phyloP scores from a whole-genome alignment of 2,329 filamentous ascomycete species.

The Cladosporium sp. region DNA sequence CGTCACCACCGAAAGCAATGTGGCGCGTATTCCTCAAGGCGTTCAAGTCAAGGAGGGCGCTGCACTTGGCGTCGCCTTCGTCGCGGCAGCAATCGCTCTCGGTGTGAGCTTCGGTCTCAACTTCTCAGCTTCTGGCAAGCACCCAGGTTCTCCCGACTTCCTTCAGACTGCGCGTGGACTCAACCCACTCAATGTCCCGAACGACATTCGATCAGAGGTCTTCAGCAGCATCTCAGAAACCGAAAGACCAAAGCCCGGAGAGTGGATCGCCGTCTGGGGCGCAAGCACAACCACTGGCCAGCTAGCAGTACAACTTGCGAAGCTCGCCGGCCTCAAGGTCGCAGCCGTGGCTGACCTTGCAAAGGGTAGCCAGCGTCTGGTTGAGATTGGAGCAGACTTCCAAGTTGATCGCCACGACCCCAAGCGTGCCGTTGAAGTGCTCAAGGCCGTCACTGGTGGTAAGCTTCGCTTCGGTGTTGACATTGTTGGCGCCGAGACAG shows the following conservation, averaged over 20 bases:
- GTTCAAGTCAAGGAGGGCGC: constrained; percentile 60
- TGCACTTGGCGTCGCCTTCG: constrained; percentile 70
- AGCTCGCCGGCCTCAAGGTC: constrained; percentile 65
- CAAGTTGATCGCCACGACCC: constrained; percentile 70
- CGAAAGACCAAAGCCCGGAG: constrained; percentile 61
- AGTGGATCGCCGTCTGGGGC: constrained; percentile 76
- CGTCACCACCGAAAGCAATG: constrained; percentile 65
- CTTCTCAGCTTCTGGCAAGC: constrained; percentile 52
- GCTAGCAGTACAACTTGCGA: constrained; percentile 67
- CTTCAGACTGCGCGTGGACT: constrained; percentile 53
- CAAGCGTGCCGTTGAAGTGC: constrained; percentile 64
- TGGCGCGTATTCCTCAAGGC: constrained; percentile 60
- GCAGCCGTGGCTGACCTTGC: constrained; percentile 67
- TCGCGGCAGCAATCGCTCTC: constrained; percentile 66
- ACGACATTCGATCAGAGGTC: constrained; percentile 65
- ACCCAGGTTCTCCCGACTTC: constrained; percentile 56
- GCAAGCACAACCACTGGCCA: constrained; percentile 73
- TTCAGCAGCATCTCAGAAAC: constrained; percentile 54
- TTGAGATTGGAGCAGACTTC: constrained; percentile 60
- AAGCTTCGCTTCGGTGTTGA: constrained; percentile 69
- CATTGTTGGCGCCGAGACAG: constrained; percentile 66
- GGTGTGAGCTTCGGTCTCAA: constrained; percentile 71
- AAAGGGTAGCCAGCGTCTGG: constrained; percentile 63
- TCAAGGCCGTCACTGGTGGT: constrained; percentile 60
- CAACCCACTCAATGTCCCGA: constrained; percentile 53